Evolutionary conservation across 805 yeast genomes (phyloP).

Genomic region (Yarrowia alimentaria): DNA sequence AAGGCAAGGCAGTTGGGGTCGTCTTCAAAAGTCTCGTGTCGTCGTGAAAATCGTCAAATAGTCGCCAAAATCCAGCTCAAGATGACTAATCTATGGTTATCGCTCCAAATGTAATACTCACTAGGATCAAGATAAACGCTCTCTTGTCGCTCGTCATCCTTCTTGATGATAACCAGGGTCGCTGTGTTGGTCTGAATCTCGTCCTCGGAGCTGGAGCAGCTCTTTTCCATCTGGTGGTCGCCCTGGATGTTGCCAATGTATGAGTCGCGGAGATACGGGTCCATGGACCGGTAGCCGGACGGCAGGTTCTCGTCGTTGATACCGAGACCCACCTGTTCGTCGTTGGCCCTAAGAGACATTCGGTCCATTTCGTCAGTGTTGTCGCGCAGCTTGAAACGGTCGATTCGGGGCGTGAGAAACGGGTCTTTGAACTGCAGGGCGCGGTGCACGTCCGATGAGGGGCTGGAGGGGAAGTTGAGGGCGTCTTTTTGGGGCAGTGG

Average conservation of each 20-base stretch:
- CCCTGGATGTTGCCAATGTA: constrained; percentile 20
- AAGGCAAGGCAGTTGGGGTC: no score
- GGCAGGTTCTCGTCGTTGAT: constrained; percentile 4
- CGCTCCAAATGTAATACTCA: no score
- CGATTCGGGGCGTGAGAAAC: constrained; percentile 19
- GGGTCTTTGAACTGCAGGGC: constrained; percentile 26
- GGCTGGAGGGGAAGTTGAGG: constrained; percentile 2
- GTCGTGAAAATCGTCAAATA: no score
- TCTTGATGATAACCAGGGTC: constrained; percentile 6
- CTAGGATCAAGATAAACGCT: constrained; percentile 6
- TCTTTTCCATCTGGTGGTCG: constrained; percentile 13
- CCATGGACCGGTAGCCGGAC: constrained; percentile 21
- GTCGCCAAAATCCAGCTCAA: no score
- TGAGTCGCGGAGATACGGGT: constrained; percentile 16
- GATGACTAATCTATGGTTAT: no score
- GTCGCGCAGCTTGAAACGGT: constrained; percentile 1
- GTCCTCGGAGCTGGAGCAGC: constrained; percentile 8
- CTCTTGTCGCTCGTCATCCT: constrained; percentile 4
- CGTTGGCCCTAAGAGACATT: constrained; percentile 23
- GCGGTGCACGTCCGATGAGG: constrained; percentile 6
- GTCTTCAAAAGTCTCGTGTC: no score
- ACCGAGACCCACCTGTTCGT: constrained; percentile 11
- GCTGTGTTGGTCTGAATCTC: constrained; percentile 11
- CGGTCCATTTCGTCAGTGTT: constrained; percentile 13
- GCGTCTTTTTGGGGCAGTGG: no score